Evolutionary conservation across 208 protist genomes (phyloP).

Genomic region (Trypanosoma cruzi): DNA sequence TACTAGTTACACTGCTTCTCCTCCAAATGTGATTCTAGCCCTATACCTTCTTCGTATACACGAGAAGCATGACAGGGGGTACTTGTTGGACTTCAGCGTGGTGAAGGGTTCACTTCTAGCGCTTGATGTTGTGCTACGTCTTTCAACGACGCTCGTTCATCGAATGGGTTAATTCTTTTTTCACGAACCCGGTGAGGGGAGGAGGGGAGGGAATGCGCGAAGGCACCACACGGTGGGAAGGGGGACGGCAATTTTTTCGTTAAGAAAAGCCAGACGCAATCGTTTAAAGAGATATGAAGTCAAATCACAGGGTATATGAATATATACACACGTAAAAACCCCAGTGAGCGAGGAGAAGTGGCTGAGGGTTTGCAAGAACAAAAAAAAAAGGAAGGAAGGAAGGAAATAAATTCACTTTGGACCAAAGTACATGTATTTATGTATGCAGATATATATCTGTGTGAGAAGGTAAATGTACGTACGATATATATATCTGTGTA

Average conservation of each 20-base stretch:
- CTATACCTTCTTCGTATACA: constrained; percentile 86
- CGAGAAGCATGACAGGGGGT: constrained; percentile 80
- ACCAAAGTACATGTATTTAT: too few species aligned
- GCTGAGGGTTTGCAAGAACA: not conserved
- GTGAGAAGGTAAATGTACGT: too few species aligned
- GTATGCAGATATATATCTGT: too few species aligned
- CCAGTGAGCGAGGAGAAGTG: too few species aligned
- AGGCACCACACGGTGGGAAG: too few species aligned
- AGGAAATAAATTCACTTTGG: too few species aligned
- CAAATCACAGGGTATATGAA: too few species aligned
- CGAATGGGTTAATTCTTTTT: constrained; percentile 23
- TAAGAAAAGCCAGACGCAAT: too few species aligned
- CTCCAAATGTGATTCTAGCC: constrained; percentile 46
- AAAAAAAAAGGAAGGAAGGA: not conserved
- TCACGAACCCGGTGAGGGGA: not conserved
- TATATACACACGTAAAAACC: not conserved
- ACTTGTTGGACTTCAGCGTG: constrained; percentile 76
- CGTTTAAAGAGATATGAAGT: too few species aligned
- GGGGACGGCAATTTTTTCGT: too few species aligned
- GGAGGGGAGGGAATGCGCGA: not conserved
- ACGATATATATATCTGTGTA: too few species aligned
- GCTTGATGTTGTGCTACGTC: constrained; percentile 54
- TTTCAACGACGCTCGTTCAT: constrained; percentile 55
- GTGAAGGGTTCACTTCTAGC: constrained; percentile 60
- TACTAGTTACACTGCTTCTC: not conserved